Conservation (phyloP, 345 rosid genomes). For the Moringa oleifera region DNA sequence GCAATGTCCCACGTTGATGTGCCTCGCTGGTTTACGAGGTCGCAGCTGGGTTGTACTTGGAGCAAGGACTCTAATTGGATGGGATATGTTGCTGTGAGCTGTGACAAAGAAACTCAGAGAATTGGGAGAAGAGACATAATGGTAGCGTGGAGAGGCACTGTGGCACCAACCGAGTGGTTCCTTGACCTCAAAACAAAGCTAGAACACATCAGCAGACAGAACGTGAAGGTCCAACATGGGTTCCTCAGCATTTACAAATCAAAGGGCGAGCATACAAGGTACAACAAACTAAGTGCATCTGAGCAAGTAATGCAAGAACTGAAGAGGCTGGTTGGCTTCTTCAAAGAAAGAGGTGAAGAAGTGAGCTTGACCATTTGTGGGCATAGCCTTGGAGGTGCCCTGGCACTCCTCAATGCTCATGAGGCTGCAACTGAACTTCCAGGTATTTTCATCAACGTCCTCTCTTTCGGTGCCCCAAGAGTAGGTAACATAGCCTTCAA, state of each 20-base stretch:
- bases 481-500: slow-evolving; percentile 61
- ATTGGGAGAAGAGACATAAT: slow-evolving; percentile 57
- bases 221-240: slow-evolving; percentile 54
- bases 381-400: slow-evolving; percentile 60
- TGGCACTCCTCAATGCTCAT: slow-evolving; percentile 53
- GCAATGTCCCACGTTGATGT: slow-evolving; percentile 65
- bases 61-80: slow-evolving; percentile 76
- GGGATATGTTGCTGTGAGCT: slow-evolving; percentile 56
- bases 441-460: slow-evolving; percentile 33
- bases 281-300: slow-evolving; percentile 43
- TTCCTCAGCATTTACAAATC: slow-evolving; percentile 47
- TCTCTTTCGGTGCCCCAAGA: slow-evolving; percentile 62
- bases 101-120: slow-evolving; percentile 36
- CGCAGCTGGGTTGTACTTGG: slow-evolving; percentile 43
- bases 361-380: slow-evolving; percentile 56
- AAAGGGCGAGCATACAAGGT: slow-evolving; percentile 46
- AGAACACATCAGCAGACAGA: no score
- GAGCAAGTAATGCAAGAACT: slow-evolving; percentile 64
- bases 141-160: slow-evolving; percentile 64
- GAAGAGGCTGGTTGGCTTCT: slow-evolving; percentile 23
- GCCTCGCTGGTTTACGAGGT: slow-evolving; percentile 47
- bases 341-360: slow-evolving; percentile 39
- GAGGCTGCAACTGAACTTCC: slow-evolving; percentile 44
- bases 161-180: slow-evolving; percentile 61
- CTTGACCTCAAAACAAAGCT: slow-evolving; percentile 39